Conservation (phyloP, 495 filamentous ascomycete genomes). For the Parachaetomium inaequale region DNA sequence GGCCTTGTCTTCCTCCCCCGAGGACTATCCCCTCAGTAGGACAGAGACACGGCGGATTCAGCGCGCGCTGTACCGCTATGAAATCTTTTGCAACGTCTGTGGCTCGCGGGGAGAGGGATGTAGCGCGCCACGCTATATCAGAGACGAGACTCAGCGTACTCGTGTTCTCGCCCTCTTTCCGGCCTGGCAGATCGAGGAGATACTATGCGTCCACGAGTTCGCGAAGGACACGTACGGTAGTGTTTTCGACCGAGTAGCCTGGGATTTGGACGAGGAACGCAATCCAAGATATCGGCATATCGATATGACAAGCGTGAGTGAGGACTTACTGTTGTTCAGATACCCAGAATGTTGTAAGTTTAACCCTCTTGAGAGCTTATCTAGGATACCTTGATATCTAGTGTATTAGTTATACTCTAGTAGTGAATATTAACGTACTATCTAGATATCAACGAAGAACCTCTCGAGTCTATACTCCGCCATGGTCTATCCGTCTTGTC, state of each 20-base stretch:
- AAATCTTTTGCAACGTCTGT: constrained; percentile 3
- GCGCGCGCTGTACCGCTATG: neutral
- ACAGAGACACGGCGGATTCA: neutral
- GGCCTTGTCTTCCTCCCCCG: neutral
- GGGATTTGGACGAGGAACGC: constrained; percentile 6
- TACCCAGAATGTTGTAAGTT: neutral
- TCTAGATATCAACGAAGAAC: neutral
- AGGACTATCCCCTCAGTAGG: neutral
- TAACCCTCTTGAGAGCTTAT: neutral
- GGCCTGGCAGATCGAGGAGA: constrained; percentile 8
- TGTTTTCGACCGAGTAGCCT: constrained; percentile 3
- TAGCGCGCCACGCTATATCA: neutral
- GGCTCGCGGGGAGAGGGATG: neutral
- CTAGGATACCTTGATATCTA: too few relatives aligned
- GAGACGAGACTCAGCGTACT: neutral
- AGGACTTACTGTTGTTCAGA: neutral
- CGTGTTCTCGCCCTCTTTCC: neutral
- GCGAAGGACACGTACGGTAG: neutral
- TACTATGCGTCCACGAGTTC: constrained; percentile 5
- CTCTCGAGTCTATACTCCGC: neutral
- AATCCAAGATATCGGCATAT: constrained; percentile 4
- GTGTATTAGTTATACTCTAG: too few relatives aligned
- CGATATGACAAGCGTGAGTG: neutral
- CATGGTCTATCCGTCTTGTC: neutral
- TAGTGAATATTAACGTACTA: neutral